Evolutionary conservation across 179 eudicot species (phyloP), one percentile per base, ranked within the genome.

Genomic region (Dionaea muscipula): DNA sequence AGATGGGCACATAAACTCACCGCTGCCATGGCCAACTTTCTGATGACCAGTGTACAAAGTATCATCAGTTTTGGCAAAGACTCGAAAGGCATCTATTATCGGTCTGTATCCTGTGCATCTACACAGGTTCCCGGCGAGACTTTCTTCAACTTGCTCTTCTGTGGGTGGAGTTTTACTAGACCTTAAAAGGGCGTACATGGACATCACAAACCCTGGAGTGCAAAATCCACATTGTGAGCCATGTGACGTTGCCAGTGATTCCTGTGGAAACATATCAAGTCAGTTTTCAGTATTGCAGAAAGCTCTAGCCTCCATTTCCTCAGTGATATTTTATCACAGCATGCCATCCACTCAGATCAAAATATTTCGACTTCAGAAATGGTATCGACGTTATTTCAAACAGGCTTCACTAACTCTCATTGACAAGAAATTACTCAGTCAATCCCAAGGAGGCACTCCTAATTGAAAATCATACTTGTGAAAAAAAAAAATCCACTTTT

Each of bases 201-300:
- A 93, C 99, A 93, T 93, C 45, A 93, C 68, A 67, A 93, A 93
- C 69, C 99, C 99, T 75, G 99, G 96, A 47, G 99, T 93, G 58
- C 99, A 93, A 69, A 93, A 93, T 65, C 99, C 99, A 73, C 99
- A 93, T 51, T 93, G 99, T 44, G 99, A 88, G 35, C 99, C 99
- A 67, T 93, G 99, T 60, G 87, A 68, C 21, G 18, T 70, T 26
- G 96, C 99, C 43, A 93, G 72, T 43, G 78, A 78, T 81, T 93
- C 95, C 99, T 93, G 79, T 64, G 71, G n/a, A 78, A 53, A 43
- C n/a, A 3, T 4, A 17, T 7, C 5, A 43, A 18, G 1, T 17
- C n/a, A 20, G 1, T 14, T 15, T n/a, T 17, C n/a, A 20, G 1
- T 14, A 43, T 18, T 14, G 5, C 20, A 18, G 47, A 43, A 18